Base-by-base conservation (phyloP, 2,329 filamentous ascomycete species). In the Cryphonectria nitschkei region DNA sequence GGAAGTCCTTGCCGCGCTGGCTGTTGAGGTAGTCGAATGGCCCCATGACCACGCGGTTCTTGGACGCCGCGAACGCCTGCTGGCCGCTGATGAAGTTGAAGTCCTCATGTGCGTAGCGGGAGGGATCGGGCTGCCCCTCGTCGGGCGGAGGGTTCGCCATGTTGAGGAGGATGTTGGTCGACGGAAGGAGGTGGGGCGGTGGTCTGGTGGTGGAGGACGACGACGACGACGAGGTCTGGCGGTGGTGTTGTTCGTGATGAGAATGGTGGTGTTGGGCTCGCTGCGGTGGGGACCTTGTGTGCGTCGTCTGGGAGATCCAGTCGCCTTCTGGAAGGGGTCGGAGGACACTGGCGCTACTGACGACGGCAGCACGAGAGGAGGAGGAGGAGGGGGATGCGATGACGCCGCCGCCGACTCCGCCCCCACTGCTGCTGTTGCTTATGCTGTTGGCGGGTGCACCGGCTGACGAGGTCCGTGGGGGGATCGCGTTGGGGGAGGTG, bases 1-100 rank as follows among this genome's bases (percentile, higher is more conserved):
- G 90, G 78, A 97, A 92, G 80, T 96, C 93, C 81, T 97, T 96
- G 74, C 94, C 94, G 0, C 93, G 93, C 74, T 94, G 91, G 61
- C 88, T 87, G 76, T 90, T 87, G 73, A 96, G 86, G 80, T 97
- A 97, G 77, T 95, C 91, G 76, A 90, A 97, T 0, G 94, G 94
- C 0, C 90, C 93, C 64, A 90, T 84, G 68, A 97, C 83, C 72
- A 95, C 90, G 79, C 88, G 89, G 79, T 96, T 93, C 83, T 96
- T 95, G 76, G 92, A 88, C 1, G 84, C 80, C 8, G 88, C 89
- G 93, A 93, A 96, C 26, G 86, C 84, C 71, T 82, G 83, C 74
- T 80, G 81, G 3, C 82, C 79, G 2, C 80, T 81, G 50, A 73
- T 73, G 76, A 86, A 87, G 78, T 87, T 83, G 74, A 89, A 82